phyloP scores from a whole-genome alignment of 495 filamentous ascomycete genomes.

The Tuber calosporum region DNA sequence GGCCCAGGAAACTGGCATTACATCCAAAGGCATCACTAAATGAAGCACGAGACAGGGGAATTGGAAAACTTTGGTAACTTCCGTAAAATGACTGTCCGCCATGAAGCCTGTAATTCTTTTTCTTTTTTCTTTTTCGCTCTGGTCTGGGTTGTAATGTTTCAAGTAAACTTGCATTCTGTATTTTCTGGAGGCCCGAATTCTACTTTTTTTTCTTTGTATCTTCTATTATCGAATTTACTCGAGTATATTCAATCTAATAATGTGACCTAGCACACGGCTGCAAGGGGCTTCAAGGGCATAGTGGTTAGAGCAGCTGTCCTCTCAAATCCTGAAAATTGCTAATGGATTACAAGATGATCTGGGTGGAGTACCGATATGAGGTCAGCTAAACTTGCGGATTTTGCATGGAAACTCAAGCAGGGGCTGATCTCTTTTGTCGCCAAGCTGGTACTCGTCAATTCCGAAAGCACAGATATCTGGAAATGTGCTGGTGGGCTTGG shows the following conservation, averaged over 20 bases:
- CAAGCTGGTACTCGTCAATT: too few relatives aligned
- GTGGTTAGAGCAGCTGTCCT: too few relatives aligned
- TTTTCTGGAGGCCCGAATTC: neutral
- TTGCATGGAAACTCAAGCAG: too few relatives aligned
- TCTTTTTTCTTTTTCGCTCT: neutral
- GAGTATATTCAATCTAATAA: neutral
- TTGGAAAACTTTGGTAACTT: neutral
- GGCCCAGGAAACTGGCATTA: conserved; percentile 24
- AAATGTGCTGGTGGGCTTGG: too few relatives aligned
- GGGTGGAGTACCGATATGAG: neutral
- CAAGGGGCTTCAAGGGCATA: neutral
- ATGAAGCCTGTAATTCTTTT: neutral
- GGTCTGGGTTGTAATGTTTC: neutral
- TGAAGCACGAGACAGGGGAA: neutral
- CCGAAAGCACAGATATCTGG: too few relatives aligned
- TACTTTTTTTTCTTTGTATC: neutral
- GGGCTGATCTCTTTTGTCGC: too few relatives aligned
- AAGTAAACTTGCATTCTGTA: neutral
- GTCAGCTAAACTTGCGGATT: too few relatives aligned
- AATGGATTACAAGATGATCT: neutral
- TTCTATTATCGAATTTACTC: neutral
- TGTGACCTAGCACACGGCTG: neutral
- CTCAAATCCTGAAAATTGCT: too few relatives aligned
- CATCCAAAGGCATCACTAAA: conserved; percentile 9
- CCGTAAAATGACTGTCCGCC: neutral